phyloP scores from a whole-genome alignment of 371 early-diverging fungal species.

The Rhizomucor pusillus region DNA sequence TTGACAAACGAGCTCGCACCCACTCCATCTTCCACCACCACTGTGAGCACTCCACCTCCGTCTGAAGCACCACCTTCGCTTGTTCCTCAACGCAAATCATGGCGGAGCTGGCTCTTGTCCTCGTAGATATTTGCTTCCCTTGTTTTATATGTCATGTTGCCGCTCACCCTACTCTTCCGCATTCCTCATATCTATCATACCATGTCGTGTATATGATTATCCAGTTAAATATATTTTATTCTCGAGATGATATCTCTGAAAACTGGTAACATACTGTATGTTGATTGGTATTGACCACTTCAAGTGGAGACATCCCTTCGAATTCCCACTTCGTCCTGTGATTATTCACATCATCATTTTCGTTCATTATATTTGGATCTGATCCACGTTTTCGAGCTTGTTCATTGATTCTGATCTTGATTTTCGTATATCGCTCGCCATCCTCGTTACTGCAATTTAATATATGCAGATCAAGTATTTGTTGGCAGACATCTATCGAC shows the following conservation, averaged over 20 bases:
- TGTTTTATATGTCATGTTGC: not conserved
- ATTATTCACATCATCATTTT: no score
- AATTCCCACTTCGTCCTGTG: conserved; percentile 18
- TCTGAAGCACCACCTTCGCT: no score
- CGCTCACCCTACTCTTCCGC: conserved; percentile 2
- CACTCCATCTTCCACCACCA: not conserved
- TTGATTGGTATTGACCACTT: conserved; percentile 43
- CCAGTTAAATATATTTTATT: not conserved
- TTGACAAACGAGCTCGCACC: not conserved
- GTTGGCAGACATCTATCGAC: conserved; percentile 52
- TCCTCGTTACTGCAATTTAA: conserved; percentile 29
- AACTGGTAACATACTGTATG: conserved; percentile 50
- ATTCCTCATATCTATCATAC: not conserved
- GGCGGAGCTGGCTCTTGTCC: conserved; percentile 11
- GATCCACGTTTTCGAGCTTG: conserved; percentile 37
- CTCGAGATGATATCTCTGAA: conserved; percentile 10
- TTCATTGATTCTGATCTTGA: conserved; percentile 57
- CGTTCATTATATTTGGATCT: conserved; percentile 23
- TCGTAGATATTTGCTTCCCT: conserved; percentile 1
- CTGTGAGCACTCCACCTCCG: not conserved
- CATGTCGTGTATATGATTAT: not conserved
- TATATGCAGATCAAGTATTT: conserved; percentile 56
- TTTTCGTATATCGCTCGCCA: conserved; percentile 39
- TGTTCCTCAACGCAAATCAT: conserved; percentile 3
- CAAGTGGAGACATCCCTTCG: conserved; percentile 27